These are phyloP conservation scores for Penicillium maclennaniae DNA, from an alignment of 495 filamentous ascomycete species.

Conservation along the genomic window DNA sequence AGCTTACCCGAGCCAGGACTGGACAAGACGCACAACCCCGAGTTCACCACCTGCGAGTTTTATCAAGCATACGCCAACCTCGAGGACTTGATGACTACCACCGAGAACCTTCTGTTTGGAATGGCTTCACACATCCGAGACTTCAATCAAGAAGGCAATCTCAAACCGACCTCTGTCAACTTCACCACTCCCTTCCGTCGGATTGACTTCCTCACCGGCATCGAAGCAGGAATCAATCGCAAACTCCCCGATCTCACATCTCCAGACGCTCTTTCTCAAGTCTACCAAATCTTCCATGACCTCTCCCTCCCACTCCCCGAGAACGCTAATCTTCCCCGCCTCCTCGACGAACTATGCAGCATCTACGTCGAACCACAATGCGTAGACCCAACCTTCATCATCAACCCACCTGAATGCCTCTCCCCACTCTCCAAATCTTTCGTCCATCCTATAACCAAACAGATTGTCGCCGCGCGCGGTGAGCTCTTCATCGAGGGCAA, in stretches of 20 bases:
- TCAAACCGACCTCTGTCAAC: conserved; percentile 49
- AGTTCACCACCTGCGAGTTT: conserved; percentile 97
- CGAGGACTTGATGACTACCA: conserved; percentile 68
- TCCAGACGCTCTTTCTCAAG: conserved; percentile 49
- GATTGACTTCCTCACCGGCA: conserved; percentile 76
- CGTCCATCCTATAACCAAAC: conserved; percentile 52
- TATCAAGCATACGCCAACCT: conserved; percentile 83
- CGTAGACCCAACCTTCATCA: conserved; percentile 76
- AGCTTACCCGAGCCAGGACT: conserved; percentile 44
- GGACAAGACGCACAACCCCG: conserved; percentile 91
- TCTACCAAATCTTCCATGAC: conserved; percentile 55
- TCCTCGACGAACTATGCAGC: conserved; percentile 79
- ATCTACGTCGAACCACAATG: conserved; percentile 72
- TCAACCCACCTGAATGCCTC: conserved; percentile 85
- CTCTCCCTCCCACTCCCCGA: conserved; percentile 50
- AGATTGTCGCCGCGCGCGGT: conserved; percentile 70
- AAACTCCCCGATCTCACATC: conserved; percentile 64
- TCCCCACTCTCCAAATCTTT: conserved; percentile 91
- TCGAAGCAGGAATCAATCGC: conserved; percentile 62
- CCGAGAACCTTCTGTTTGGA: conserved; percentile 61
- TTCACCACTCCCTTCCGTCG: conserved; percentile 61
- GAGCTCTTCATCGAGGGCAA: conserved; percentile 80
- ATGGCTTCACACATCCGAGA: conserved; percentile 50
- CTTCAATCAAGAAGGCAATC: conserved; percentile 44
- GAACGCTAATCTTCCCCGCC: conserved; percentile 64